Percentiles rank a stretch among this genome's conserved stretches.
Evolutionary conservation across 2,329 filamentous ascomycete genomes (phyloP).

Genomic region (Colletotrichum musicola): DNA sequence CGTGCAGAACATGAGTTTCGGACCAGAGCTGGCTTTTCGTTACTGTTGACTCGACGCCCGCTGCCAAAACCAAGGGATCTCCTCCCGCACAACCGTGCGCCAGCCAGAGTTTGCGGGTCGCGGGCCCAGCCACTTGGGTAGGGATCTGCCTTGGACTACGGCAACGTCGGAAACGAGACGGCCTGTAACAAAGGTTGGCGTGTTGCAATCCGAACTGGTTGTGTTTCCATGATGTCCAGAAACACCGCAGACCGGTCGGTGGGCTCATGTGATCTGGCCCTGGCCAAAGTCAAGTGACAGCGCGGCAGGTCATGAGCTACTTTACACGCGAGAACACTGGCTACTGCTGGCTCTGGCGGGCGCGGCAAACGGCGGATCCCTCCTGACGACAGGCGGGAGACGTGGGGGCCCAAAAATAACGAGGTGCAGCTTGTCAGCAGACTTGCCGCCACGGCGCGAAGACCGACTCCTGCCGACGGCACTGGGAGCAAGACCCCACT

Average conservation of each 20-base stretch:
- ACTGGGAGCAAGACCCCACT: neutral
- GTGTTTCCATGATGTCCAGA: neutral
- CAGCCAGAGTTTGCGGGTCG: slow-evolving; percentile 27
- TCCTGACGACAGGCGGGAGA: slow-evolving; percentile 2
- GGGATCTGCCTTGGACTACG: slow-evolving; percentile 26
- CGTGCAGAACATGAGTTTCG: slow-evolving; percentile 12
- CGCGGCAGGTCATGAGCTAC: slow-evolving; percentile 22
- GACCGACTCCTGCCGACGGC: slow-evolving; percentile 23
- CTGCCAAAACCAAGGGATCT: slow-evolving; percentile 14
- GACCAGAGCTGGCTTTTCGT: neutral
- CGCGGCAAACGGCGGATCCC: slow-evolving; percentile 33
- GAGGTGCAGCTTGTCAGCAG: slow-evolving; percentile 23
- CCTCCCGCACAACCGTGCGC: slow-evolving; percentile 25
- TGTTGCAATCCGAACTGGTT: slow-evolving; percentile 7
- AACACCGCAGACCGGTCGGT: neutral
- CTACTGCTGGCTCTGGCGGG: slow-evolving; percentile 16
- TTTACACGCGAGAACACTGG: slow-evolving; percentile 16
- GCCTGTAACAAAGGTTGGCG: slow-evolving; percentile 17
- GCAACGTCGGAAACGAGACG: slow-evolving; percentile 24
- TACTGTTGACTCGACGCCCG: slow-evolving; percentile 1
- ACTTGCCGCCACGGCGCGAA: slow-evolving; percentile 26
- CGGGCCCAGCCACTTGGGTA: slow-evolving; percentile 16
- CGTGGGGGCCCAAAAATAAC: slow-evolving; percentile 27
- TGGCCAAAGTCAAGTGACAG: slow-evolving; percentile 28
- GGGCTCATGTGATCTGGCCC: slow-evolving; percentile 20